Percentiles rank a stretch among this genome's conserved stretches.
Conservation (phyloP, 1,284 basidiomycete genomes). For the Naganishia albida region DNA sequence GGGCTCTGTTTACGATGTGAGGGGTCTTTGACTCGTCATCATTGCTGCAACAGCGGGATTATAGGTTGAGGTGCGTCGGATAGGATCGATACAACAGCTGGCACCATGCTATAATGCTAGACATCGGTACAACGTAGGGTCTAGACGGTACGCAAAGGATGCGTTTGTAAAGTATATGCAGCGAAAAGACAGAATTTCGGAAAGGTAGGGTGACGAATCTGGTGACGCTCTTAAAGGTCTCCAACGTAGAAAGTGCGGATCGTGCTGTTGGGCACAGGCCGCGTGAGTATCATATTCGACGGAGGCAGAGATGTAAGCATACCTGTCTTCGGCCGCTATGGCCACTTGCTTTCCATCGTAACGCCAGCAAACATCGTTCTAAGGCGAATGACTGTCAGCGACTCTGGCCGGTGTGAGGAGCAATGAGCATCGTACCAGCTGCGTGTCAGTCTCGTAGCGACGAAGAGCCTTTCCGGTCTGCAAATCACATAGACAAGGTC, state of each 20-base stretch:
- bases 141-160: neutral
- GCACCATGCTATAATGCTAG: too few species aligned
- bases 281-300: neutral
- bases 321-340: constrained; percentile 30
- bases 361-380: constrained; percentile 30
- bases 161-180: neutral
- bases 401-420: neutral
- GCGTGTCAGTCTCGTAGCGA: constrained; percentile 26
- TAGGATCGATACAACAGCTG: neutral
- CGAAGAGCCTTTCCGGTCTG: constrained; percentile 15
- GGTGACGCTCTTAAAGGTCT: constrained; percentile 5
- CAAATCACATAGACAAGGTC: neutral
- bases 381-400: neutral
- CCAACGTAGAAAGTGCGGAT: constrained; percentile 31
- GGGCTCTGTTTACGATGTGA: neutral
- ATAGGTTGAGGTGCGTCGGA: too few species aligned
- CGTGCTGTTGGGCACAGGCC: constrained; percentile 2
- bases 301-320: neutral
- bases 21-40: neutral
- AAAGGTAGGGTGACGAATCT: too few species aligned
- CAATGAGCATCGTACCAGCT: constrained; percentile 2
- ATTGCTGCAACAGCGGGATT: too few species aligned
- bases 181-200: constrained; percentile 9
- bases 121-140: too few species aligned
- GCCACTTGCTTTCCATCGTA: constrained; percentile 29